phyloP scores from a whole-genome alignment of 2,329 filamentous ascomycete genomes.

The Curvularia verruculosa region DNA sequence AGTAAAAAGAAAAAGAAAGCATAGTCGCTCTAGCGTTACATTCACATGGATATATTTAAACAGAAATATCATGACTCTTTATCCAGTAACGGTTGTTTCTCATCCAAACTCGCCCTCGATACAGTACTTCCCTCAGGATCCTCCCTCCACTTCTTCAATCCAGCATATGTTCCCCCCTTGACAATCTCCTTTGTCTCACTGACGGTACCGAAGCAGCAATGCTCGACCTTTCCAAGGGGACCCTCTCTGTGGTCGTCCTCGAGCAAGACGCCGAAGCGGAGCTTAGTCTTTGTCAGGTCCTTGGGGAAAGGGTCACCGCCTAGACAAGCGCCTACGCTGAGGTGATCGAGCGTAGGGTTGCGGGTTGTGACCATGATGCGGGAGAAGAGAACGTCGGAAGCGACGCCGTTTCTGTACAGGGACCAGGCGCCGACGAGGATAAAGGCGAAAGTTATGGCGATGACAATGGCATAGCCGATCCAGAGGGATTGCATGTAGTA shows the following conservation, averaged over 20 bases:
- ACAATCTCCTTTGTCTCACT: constrained; percentile 49
- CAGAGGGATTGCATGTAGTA: constrained; percentile 43
- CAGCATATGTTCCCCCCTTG: constrained; percentile 47
- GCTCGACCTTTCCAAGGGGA: constrained; percentile 42
- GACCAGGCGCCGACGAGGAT: constrained; percentile 42
- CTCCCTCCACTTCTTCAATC: constrained; percentile 21
- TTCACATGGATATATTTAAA: too few species aligned
- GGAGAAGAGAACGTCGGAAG: constrained; percentile 45
- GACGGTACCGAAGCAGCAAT: constrained; percentile 48
- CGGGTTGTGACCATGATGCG: constrained; percentile 48
- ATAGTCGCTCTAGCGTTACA: too few species aligned
- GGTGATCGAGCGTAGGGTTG: constrained; percentile 47
- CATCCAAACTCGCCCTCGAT: background rate
- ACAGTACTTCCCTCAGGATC: background rate
- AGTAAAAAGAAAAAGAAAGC: too few species aligned
- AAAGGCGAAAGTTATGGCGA: constrained; percentile 36
- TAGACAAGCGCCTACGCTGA: constrained; percentile 50
- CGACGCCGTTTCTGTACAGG: constrained; percentile 46
- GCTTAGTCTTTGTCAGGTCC: constrained; percentile 45
- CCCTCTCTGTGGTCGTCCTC: constrained; percentile 45
- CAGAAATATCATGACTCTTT: background rate
- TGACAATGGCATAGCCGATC: constrained; percentile 47
- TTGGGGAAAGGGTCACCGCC: constrained; percentile 51
- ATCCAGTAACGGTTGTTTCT: background rate
- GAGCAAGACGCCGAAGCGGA: constrained; percentile 49